Evolutionary conservation across 192 early-diverging fungal genomes (phyloP).

Genomic region (Podila epicladia): DNA sequence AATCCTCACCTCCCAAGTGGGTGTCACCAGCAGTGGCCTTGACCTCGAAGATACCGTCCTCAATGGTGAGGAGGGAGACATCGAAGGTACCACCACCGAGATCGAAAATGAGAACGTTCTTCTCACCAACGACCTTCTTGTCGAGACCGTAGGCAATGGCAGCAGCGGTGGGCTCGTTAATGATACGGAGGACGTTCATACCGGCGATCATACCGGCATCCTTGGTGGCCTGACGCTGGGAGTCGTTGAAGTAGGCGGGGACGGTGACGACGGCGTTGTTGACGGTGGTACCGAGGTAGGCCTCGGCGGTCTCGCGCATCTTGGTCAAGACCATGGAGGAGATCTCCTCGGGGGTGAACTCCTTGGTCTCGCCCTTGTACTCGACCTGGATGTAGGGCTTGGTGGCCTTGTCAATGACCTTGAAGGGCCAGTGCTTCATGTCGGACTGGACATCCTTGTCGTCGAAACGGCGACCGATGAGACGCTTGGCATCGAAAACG

Average conservation of each 20-base stretch:
- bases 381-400: constrained; percentile 94
- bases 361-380: constrained; percentile 97
- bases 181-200: constrained; percentile 98
- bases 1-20: constrained; percentile 99
- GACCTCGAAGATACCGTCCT: constrained; percentile 98
- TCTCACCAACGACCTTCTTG: constrained; percentile 91
- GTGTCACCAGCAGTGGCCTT: constrained; percentile 99
- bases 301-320: constrained; percentile 98
- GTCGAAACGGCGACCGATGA: constrained; percentile 94
- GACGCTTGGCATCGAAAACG: constrained; percentile 98
- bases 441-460: constrained; percentile 96
- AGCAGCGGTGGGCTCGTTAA: constrained; percentile 99
- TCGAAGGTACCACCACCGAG: constrained; percentile 98
- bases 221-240: constrained; percentile 99
- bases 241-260: constrained; percentile 99
- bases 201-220: constrained; percentile 97
- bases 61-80: constrained; percentile 97
- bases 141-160: constrained; percentile 99
- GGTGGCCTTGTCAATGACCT: constrained; percentile 85
- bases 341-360: constrained; percentile 96
- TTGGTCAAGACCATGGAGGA: constrained; percentile 97
- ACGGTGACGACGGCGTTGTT: constrained; percentile 97
- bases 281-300: constrained; percentile 85
- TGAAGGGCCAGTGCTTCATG: constrained; percentile 99
- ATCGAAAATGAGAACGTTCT: constrained; percentile 97